Evolutionary conservation across 768 basidiomycete genomes (phyloP).

Genomic region (Chalciporus piperatus): DNA sequence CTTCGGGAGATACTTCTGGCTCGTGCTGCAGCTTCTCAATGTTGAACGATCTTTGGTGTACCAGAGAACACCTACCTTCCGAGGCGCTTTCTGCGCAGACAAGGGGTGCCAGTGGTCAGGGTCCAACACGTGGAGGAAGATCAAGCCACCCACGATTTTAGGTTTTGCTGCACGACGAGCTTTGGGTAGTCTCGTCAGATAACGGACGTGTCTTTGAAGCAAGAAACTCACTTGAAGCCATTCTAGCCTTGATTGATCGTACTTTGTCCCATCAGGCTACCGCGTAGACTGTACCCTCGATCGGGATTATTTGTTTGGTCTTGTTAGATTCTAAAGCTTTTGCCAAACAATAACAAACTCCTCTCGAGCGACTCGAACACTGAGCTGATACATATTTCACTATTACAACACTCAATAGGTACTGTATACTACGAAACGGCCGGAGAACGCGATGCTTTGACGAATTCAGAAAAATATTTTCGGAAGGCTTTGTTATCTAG

Average conservation of each 20-base stretch:
- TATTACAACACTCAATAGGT: conserved; percentile 2
- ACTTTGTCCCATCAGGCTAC: conserved; percentile 15
- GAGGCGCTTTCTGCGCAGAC: conserved; percentile 40
- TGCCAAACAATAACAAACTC: conserved; percentile 25
- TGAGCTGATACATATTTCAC: not conserved
- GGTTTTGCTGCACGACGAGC: conserved; percentile 35
- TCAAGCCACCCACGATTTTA: conserved; percentile 40
- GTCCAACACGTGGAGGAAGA: conserved; percentile 16
- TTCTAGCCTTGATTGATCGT: conserved; percentile 13
- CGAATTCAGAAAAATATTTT: conserved; percentile 85
- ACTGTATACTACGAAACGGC: conserved; percentile 44
- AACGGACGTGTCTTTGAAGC: not conserved
- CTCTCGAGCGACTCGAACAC: not conserved
- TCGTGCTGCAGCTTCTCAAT: conserved; percentile 51
- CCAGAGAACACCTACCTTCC: conserved; percentile 38
- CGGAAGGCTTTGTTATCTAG: conserved; percentile 74
- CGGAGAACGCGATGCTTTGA: conserved; percentile 63
- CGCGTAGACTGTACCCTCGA: conserved; percentile 10
- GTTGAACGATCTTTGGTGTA: not conserved
- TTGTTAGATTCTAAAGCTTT: conserved; percentile 34
- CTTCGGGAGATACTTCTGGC: conserved; percentile 70
- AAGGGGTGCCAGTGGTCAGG: conserved; percentile 17
- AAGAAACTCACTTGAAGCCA: conserved; percentile 30
- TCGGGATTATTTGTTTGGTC: conserved; percentile 26
- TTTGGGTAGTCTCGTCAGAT: conserved; percentile 16